A percentile compares a stretch with the other conserved stretches of the same genome.
These are phyloP conservation scores for Suillus fuscotomentosus DNA, from an alignment of 768 basidiomycete genomes.

Conservation along the genomic window DNA sequence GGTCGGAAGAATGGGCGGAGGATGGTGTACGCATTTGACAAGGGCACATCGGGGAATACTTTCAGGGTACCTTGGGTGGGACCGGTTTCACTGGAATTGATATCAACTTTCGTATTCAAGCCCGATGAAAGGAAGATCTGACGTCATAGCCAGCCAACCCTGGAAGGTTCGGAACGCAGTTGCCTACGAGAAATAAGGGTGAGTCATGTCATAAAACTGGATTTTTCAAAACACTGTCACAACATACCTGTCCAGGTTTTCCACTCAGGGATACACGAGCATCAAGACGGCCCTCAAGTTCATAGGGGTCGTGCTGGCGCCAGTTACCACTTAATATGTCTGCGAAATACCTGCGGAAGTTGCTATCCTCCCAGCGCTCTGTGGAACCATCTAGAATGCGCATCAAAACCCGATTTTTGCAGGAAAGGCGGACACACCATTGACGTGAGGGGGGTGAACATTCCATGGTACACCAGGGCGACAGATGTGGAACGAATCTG, in stretches of 20 bases:
- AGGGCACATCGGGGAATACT: conserved; percentile 63
- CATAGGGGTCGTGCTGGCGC: conserved; percentile 66
- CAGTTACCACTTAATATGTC: conserved; percentile 63
- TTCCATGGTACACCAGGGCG: conserved; percentile 61
- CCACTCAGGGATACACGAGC: conserved; percentile 67
- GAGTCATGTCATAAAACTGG: background rate
- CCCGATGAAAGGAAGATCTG: conserved; percentile 8
- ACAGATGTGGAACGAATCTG: conserved; percentile 73
- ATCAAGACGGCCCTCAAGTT: conserved; percentile 54
- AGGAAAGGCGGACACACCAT: conserved; percentile 38
- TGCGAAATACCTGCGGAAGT: conserved; percentile 56
- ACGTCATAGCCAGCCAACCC: conserved; percentile 78
- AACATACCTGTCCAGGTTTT: conserved; percentile 45
- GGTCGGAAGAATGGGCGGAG: conserved; percentile 76
- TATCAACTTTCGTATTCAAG: conserved; percentile 8
- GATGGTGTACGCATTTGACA: conserved; percentile 72
- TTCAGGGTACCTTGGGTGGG: conserved; percentile 68
- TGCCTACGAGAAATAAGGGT: conserved; percentile 27
- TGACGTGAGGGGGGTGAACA: conserved; percentile 52
- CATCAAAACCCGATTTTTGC: background rate
- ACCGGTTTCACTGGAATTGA: conserved; percentile 50
- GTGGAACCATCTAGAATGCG: conserved; percentile 58
- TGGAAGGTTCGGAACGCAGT: conserved; percentile 66
- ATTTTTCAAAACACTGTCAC: background rate
- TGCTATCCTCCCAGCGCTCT: conserved; percentile 71